These are phyloP conservation scores for Fusarium sp. DNA, from an alignment of 2,329 filamentous ascomycete species.

Conservation along the genomic window DNA sequence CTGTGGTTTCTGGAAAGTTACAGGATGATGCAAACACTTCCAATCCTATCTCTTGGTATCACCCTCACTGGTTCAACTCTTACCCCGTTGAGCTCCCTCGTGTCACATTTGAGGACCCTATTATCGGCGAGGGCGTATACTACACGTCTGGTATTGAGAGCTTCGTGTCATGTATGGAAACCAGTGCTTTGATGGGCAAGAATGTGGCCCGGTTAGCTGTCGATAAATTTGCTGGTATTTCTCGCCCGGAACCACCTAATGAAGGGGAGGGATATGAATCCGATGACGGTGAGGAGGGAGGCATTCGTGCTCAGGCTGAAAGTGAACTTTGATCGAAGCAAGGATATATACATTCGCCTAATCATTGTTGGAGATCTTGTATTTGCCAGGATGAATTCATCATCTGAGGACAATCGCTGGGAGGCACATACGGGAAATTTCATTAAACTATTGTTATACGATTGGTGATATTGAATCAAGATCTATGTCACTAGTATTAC, in stretches of 20 bases:
- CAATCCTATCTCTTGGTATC: conserved; percentile 76
- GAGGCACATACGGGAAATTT: neutral
- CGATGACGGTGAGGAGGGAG: conserved; percentile 1
- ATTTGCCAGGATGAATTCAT: neutral
- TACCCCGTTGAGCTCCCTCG: conserved; percentile 89
- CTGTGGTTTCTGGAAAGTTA: conserved; percentile 44
- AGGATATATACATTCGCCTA: neutral
- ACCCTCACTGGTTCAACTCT: conserved; percentile 80
- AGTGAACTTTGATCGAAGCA: conserved; percentile 21
- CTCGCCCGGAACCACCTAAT: conserved; percentile 7
- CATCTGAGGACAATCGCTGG: neutral
- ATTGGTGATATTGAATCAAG: neutral
- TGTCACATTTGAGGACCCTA: conserved; percentile 84
- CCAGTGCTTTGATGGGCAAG: conserved; percentile 88
- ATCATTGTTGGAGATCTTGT: neutral
- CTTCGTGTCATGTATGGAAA: conserved; percentile 98
- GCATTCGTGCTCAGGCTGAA: conserved; percentile 15
- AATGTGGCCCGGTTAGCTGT: conserved; percentile 79
- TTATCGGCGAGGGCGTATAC: conserved; percentile 73
- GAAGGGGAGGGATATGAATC: neutral
- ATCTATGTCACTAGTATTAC: neutral
- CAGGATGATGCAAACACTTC: conserved; percentile 49
- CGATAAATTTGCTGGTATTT: conserved; percentile 60
- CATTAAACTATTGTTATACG: neutral
- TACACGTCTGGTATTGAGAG: conserved; percentile 84